These are phyloP conservation scores for Penicillium verrucosum DNA, from an alignment of 2,329 filamentous ascomycete species.

Conservation along the genomic window DNA sequence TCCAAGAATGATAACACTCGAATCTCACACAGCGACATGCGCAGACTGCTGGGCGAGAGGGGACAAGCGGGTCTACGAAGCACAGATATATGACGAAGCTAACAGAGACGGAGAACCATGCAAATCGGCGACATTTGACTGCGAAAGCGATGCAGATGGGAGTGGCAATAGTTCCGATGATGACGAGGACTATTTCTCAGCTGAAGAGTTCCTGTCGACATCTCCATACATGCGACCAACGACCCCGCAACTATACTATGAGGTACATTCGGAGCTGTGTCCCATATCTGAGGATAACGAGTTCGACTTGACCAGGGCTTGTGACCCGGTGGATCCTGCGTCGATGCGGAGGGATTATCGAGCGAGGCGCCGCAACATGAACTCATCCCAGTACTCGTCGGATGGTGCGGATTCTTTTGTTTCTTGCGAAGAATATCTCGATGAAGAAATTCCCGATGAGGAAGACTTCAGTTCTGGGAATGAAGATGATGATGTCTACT, in stretches of 20 bases:
- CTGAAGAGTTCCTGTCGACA: neutral
- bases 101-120: neutral
- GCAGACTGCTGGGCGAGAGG: slow-evolving; percentile 15
- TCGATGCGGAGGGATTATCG: slow-evolving; percentile 13
- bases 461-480: neutral
- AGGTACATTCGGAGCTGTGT: neutral
- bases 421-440: neutral
- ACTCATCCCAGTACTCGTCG: neutral
- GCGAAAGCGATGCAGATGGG: neutral
- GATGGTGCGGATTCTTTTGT: neutral
- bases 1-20: slow-evolving; percentile 5
- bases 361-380: neutral
- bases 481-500: neutral
- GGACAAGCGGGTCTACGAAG: neutral
- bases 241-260: neutral
- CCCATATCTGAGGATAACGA: slow-evolving; percentile 1
- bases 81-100: neutral
- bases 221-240: neutral
- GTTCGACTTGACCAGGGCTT: slow-evolving; percentile 10
- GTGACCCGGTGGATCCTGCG: slow-evolving; percentile 12
- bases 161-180: neutral
- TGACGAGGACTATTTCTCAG: neutral
- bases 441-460: neutral
- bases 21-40: slow-evolving; percentile 16
- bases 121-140: neutral